phyloP scores from a whole-genome alignment of 257 asterid genomes.

The Solanum infundibuliforme region DNA sequence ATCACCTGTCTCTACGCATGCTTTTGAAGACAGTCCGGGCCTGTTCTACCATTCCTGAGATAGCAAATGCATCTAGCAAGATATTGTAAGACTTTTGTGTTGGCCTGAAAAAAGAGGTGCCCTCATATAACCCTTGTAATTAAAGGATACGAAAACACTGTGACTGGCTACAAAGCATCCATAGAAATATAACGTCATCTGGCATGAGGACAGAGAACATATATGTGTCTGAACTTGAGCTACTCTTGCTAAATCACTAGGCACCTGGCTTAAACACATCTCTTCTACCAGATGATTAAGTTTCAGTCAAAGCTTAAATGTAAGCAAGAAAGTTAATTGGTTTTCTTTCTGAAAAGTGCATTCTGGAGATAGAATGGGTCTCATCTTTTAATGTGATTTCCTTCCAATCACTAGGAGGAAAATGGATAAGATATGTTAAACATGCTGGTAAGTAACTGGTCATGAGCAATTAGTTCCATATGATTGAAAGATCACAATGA shows the following conservation, averaged over 20 bases:
- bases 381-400: not conserved
- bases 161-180: not conserved
- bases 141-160: not conserved
- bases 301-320: not conserved
- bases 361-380: not conserved
- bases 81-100: slow-evolving; percentile 86
- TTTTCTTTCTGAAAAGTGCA: not conserved
- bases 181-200: not conserved
- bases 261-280: not conserved
- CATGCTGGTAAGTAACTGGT: not conserved
- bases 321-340: not conserved
- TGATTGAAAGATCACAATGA: not conserved
- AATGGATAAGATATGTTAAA: not conserved
- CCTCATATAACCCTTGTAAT: not conserved
- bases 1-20: slow-evolving; percentile 93
- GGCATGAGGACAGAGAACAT: not conserved
- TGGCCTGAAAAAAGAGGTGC: slow-evolving; percentile 46
- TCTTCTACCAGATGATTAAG: not conserved
- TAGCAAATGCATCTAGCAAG: slow-evolving; percentile 97
- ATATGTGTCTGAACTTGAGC: not conserved
- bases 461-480: not conserved
- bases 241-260: not conserved
- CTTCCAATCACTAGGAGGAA: not conserved
- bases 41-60: slow-evolving; percentile 96
- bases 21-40: slow-evolving; percentile 83